Base-by-base conservation (phyloP, 768 basidiomycete species). In the Daedalea quercina region DNA sequence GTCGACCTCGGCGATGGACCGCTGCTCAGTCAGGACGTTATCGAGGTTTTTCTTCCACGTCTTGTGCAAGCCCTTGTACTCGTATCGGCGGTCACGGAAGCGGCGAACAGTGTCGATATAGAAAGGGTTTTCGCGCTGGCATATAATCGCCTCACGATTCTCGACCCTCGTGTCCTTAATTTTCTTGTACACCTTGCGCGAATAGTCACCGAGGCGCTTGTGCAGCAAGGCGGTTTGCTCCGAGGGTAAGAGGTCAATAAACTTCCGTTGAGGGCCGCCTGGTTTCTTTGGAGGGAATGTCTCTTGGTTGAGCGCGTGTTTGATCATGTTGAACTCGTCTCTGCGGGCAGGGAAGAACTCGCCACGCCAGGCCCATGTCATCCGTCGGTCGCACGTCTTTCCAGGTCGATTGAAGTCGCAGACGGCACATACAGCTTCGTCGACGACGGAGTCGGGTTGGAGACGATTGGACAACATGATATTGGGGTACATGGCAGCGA, bases 391-490 rank as follows among this genome's bases (percentile, higher is more conserved):
- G 69, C 96, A 99, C 11, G 82, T 79, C 72, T 99, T 99, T 20
- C 90, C 92, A 0, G 96, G 94, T 9, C 94, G 82, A 62, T 99
- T 99, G 68, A 87, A 98, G 70, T 99, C 96, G 71, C 96, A 99
- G 1, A 97, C 94, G 1, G 96, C 96, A 63, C 96, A 99, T 17
- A 86, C 87, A 19, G 95, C 84, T 67, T 98, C 96, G 63, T 94
- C 92, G 9, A 97, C 87, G 73, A 98, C 89, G 1, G 96, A 96
- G 70, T 99, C 96, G 1, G 96, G 96, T 61, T 99, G 96, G 1
- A 99, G 78, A 31, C 96, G 90, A 66, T 99, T 99, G 17, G 94
- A 97, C 75, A 99, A 85, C 96, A 99, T 99, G 81, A 99, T 98
- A 69, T 98, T 99, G 52, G 96, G 96, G 67, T 99, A 98, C 96